These are phyloP conservation scores for Cynara cardunculus DNA, from an alignment of 129 eudicot genomes.

Conservation along the genomic window DNA sequence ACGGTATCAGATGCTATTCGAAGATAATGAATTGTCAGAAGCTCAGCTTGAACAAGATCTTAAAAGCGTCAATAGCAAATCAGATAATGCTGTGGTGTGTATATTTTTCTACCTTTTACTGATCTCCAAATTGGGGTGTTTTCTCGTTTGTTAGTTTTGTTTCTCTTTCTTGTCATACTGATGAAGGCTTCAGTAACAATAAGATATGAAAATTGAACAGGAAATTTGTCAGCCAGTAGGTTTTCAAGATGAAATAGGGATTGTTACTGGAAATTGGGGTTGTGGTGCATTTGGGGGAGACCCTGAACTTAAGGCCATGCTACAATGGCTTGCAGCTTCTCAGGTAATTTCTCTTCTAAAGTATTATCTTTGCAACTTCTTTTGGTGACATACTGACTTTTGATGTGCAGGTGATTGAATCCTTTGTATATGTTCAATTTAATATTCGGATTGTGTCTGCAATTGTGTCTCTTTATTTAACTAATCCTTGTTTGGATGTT, in stretches of 20 bases:
- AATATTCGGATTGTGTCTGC: not conserved
- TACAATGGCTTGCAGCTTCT: constrained; percentile 99
- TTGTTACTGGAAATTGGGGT: constrained; percentile 97
- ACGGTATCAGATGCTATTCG: constrained; percentile 30
- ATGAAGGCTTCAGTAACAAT: not conserved
- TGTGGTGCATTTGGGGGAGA: constrained; percentile 99
- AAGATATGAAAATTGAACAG: not conserved
- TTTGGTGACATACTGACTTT: not conserved
- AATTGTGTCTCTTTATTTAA: not conserved
- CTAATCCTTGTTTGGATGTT: not conserved
- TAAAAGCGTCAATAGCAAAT: constrained; percentile 14
- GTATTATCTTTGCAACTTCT: constrained; percentile 1
- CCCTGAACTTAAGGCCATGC: constrained; percentile 78
- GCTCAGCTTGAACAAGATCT: constrained; percentile 27
- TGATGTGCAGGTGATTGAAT: not conserved
- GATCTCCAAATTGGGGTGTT: not conserved
- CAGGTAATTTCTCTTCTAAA: constrained; percentile 46
- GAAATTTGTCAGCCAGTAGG: constrained; percentile 2
- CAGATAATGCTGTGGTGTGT: constrained; percentile 31
- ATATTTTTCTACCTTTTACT: constrained; percentile 1
- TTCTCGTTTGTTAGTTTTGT: constrained; percentile 6
- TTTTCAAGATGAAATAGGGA: constrained; percentile 51
- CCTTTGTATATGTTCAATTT: constrained; percentile 15
- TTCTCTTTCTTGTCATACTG: constrained; percentile 10
- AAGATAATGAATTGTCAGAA: constrained; percentile 16